Conservation (phyloP, 2,329 filamentous ascomycete species). For the Fusarium nematophilum region DNA sequence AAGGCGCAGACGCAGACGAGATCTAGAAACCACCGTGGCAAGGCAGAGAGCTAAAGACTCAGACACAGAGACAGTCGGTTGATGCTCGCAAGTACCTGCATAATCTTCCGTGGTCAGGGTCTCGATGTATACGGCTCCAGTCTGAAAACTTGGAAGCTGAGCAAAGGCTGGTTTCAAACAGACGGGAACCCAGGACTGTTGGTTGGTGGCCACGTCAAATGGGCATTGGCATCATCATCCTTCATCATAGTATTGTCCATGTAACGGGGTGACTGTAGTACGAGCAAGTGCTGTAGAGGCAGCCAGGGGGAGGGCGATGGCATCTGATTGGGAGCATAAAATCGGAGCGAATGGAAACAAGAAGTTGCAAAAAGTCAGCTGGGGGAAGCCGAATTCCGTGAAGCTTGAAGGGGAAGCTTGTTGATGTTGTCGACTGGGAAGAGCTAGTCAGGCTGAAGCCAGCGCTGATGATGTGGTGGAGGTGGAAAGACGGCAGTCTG, state of each 20-base stretch:
- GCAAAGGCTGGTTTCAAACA: neutral
- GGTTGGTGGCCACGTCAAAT: slow-evolving; percentile 8
- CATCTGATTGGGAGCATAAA: slow-evolving; percentile 7
- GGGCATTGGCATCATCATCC: slow-evolving; percentile 20
- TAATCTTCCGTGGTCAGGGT: slow-evolving; percentile 21
- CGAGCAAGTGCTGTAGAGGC: neutral
- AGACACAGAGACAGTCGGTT: neutral
- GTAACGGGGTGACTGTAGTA: slow-evolving; percentile 16
- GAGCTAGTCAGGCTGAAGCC: neutral
- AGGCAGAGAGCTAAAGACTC: neutral
- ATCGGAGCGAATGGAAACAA: slow-evolving; percentile 11
- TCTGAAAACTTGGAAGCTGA: slow-evolving; percentile 21
- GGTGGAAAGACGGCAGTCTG: no score
- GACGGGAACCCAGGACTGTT: slow-evolving; percentile 6
- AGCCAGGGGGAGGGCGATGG: neutral
- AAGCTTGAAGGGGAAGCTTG: slow-evolving; percentile 18
- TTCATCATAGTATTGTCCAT: slow-evolving; percentile 29
- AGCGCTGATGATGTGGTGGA: no score
- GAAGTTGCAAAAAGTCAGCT: slow-evolving; percentile 4
- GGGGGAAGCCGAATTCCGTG: slow-evolving; percentile 17
- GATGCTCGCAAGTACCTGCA: slow-evolving; percentile 29
- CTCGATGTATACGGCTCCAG: slow-evolving; percentile 2
- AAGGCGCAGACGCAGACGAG: neutral
- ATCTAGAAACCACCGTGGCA: neutral
- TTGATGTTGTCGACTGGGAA: slow-evolving; percentile 15